Evolutionary conservation across 176 grass and related monocot species (phyloP).

Genomic region (Tillandsia leiboldiana): DNA sequence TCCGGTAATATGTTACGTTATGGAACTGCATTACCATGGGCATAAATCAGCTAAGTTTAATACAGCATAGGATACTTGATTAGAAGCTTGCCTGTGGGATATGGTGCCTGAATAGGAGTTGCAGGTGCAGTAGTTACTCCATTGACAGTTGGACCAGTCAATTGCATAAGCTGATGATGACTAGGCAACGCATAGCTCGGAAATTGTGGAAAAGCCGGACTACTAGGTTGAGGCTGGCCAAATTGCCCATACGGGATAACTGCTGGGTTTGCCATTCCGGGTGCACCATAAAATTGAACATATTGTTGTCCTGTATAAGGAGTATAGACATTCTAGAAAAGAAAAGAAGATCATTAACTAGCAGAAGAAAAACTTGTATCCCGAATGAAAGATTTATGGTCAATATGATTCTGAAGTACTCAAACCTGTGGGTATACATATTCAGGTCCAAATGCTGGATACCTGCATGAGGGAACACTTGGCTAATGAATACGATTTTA

Average conservation of each 20-base stretch:
- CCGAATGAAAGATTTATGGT: neutral
- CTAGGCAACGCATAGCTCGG: constrained; percentile 36
- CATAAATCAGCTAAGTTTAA: constrained; percentile 12
- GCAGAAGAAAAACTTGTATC: neutral
- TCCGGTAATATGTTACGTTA: neutral
- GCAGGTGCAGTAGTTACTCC: constrained; percentile 25
- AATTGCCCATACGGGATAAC: constrained; percentile 66
- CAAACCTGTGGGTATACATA: constrained; percentile 62
- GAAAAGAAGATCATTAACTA: constrained; percentile 28
- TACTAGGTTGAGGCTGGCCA: constrained; percentile 33
- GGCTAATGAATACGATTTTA: neutral
- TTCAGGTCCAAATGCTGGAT: constrained; percentile 58
- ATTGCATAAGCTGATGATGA: constrained; percentile 28
- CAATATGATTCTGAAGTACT: constrained; percentile 18
- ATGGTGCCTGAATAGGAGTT: constrained; percentile 40
- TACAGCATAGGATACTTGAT: neutral
- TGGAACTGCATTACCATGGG: neutral
- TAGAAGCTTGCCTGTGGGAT: constrained; percentile 42
- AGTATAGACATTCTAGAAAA: constrained; percentile 67
- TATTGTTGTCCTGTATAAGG: constrained; percentile 60
- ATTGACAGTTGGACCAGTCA: constrained; percentile 46
- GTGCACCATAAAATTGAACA: constrained; percentile 45
- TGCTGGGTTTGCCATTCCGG: constrained; percentile 37
- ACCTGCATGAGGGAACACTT: constrained; percentile 36
- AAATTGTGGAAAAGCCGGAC: constrained; percentile 43